Evolutionary conservation across 2,329 filamentous ascomycete genomes (phyloP), one percentile per base, ranked within the genome.

Genomic region (Fusarium piperis): DNA sequence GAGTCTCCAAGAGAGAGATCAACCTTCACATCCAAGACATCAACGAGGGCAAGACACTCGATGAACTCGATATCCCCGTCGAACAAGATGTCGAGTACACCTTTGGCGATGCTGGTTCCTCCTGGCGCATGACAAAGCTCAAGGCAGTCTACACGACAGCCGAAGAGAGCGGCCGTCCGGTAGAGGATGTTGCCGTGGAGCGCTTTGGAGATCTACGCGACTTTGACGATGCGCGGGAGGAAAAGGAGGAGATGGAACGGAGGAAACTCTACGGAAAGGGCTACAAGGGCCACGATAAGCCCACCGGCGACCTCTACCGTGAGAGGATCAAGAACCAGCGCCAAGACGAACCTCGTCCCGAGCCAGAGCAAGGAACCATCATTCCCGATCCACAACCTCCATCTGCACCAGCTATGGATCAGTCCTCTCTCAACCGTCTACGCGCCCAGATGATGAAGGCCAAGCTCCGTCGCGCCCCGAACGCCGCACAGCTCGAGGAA

Each of bases 401-500:
- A 15, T 32, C 74, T 0, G 57, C 71, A 0, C 68, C 77, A 4
- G 84, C 84, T 18, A 82, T 97, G 20, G 93, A 97, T 74, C 90
- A 93, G 77, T 96, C 94, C 0, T 86, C 91, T 0, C 85, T 99
- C 62, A 99, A 99, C 81, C 91, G 93, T 67, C 88, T 99, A 56
- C 95, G 95, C 72, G 96, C 96, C 0, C 93, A 96, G 77, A 91
- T 98, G 86, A 95, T 99, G 92, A 98, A 97, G 79, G 96, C 96
- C 6, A 97, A 97, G 78, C 84, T 99, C 52, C 92, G 91, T 67
- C 91, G 92, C 16, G 90, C 93, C 0, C 88, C 94, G 0, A 91
- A 97, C 72, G 92, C 90, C 2, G 89, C 89, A 3, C 88, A 91
- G 72, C 88, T 99, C 2, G 94, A 99, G 79, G 88, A 89, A 20